Evolutionary conservation across 108 stramenopile genomes (phyloP).

Genomic region (Parietichytrium sp.): DNA sequence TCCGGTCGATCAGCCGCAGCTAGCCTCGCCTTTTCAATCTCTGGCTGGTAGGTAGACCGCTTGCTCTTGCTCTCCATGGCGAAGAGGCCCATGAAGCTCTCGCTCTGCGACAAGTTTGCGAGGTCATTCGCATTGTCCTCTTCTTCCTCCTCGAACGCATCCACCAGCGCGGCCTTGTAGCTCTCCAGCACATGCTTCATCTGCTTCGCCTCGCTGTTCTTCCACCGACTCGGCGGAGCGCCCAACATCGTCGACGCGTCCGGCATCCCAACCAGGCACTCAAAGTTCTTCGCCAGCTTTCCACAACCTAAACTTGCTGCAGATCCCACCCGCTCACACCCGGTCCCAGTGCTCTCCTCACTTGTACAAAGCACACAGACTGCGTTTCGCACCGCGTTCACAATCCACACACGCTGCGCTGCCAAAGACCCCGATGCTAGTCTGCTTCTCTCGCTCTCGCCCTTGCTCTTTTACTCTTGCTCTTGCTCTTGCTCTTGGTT

Average conservation of each 20-base stretch:
- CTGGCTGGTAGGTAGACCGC: background rate
- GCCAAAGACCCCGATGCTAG: too few relatives aligned
- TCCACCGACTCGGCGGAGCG: constrained; percentile 24
- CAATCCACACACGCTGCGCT: too few relatives aligned
- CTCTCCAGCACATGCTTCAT: background rate
- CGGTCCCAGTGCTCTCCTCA: too few relatives aligned
- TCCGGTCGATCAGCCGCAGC: background rate
- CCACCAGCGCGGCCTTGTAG: constrained; percentile 29
- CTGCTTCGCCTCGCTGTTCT: constrained; percentile 6
- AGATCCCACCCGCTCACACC: too few relatives aligned
- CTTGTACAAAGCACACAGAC: too few relatives aligned
- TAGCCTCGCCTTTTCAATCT: background rate
- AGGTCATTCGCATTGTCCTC: constrained; percentile 10
- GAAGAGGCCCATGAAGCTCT: background rate
- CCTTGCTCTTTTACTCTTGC: too few relatives aligned
- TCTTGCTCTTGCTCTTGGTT: too few relatives aligned
- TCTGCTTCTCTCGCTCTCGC: too few relatives aligned
- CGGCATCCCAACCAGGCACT: too few relatives aligned
- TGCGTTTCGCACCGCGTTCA: too few relatives aligned
- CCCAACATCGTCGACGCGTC: constrained; percentile 8
- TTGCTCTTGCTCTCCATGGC: background rate
- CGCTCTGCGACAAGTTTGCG: background rate
- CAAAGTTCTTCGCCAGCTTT: too few relatives aligned
- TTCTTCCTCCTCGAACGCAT: background rate
- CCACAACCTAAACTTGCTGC: too few relatives aligned